Base-by-base conservation (phyloP, 106 monocot species). In the Dioscorea dumetorum region DNA sequence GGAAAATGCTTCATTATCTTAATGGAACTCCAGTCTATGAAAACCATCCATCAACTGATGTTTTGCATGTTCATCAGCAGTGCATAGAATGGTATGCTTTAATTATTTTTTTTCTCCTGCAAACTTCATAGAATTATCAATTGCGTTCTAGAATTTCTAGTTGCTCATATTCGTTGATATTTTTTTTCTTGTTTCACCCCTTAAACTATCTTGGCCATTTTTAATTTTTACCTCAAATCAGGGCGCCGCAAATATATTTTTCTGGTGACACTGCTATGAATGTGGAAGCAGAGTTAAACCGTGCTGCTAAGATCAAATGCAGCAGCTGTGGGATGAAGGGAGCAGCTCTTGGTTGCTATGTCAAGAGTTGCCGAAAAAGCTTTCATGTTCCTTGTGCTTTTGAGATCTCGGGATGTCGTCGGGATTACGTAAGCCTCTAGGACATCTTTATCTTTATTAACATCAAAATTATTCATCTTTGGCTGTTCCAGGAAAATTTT, bases 181-280 rank as follows among this genome's bases (percentile, higher is more conserved):
- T n/a, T n/a, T n/a, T n/a, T n/a, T 28, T 3, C 28, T 28, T 28
- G 28, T 28, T 28, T 28, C 28, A 28, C 28, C 28, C 1, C 28
- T 1, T 28, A 28, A 28, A 28, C 28, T 28, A 28, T 28, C 28
- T 1, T 28, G 28, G 2, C 28, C 28, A 28, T 28, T 28, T 28
- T 28, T 28, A 28, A 28, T 28, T 3, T 28, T 28, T 28, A 28
- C 28, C 3, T 28, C 28, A 28, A 28, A 28, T 28, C 28, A 28
- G 91, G 91, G 88, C 91, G 59, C 91, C 91, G 16, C 79, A 92
- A 78, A 88, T 72, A 23, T 92, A 66, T 49, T 92, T 92, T 69
- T 70, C 41, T 6, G 88, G 82, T 41, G 85, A 92, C 15, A 77
- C n/a, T 66, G 85, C 77, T 58, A 77, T 41, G 48, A 88, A 86